A percentile compares a stretch with the other conserved stretches of the same genome.
Evolutionary conservation across 306 rosid genomes (phyloP).

Genomic region (Begonia masoniana): DNA sequence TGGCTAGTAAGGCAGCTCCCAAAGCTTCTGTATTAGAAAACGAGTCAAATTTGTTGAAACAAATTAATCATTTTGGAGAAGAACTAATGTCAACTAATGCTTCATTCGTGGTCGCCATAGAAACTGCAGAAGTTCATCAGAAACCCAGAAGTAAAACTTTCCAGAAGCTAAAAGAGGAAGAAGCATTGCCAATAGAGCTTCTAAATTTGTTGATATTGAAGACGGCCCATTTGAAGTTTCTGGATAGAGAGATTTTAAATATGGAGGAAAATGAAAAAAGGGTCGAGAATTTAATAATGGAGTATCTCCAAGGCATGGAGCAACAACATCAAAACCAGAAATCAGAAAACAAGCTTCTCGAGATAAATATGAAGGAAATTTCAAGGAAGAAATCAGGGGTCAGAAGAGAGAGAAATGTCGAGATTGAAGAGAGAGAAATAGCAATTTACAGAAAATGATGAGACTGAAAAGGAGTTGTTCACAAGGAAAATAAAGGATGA

Average conservation of each 20-base stretch:
- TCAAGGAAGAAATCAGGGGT: slow-evolving; percentile 27
- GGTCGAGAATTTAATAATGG: no score
- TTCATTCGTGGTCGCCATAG: slow-evolving; percentile 3
- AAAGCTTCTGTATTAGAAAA: slow-evolving; percentile 13
- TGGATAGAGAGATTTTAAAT: slow-evolving; percentile 37
- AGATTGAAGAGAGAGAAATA: no score
- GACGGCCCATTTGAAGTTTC: slow-evolving; percentile 30
- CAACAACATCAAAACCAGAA: slow-evolving; percentile 30
- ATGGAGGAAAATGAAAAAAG: slow-evolving; percentile 17
- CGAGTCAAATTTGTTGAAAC: slow-evolving; percentile 11
- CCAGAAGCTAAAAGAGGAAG: slow-evolving; percentile 47
- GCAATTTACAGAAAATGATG: no score
- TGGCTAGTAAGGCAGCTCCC: slow-evolving; percentile 24
- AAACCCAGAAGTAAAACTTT: slow-evolving; percentile 21
- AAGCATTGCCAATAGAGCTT: slow-evolving; percentile 28
- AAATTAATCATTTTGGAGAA: slow-evolving; percentile 7
- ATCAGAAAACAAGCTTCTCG: slow-evolving; percentile 36
- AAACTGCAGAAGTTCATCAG: slow-evolving; percentile 4
- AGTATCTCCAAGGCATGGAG: slow-evolving; percentile 21
- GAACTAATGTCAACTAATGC: slow-evolving; percentile 2
- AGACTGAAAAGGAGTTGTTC: no score
- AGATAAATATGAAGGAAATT: slow-evolving; percentile 30
- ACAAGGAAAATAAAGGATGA: no score
- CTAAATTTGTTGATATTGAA: slow-evolving; percentile 30
- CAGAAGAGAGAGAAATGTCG: no score